Base-by-base conservation (phyloP, 2,329 filamentous ascomycete species). In the Nemania diffusa region DNA sequence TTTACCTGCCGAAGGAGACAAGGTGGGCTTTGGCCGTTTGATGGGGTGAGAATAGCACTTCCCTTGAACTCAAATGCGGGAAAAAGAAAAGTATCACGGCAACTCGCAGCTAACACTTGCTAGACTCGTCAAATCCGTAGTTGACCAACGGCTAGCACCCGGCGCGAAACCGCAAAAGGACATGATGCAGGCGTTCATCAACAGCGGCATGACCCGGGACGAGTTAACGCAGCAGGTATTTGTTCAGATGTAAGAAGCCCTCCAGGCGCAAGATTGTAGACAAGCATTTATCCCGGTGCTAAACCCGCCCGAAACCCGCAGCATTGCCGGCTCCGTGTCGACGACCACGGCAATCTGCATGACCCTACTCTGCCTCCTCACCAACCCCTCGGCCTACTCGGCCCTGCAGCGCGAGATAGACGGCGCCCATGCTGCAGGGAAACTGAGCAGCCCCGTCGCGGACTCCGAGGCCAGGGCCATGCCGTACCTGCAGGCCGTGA, bases 161-260 rank as follows among this genome's bases (percentile, higher is more conserved):
- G 69, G 73, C 40, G 69, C 73, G 13, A 67, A 68, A 29, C 73
- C 72, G 8, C 74, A 74, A 44, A 76, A 75, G 5, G 80, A 81
- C 53, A 81, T 82, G 79, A 78, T 81, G 71, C 78, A 80, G 40
- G 76, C 77, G 4, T 81, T 82, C 55, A 78, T 81, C 22, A 76
- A 77, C 48, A 79, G 76, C 20, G 79, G 79, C 1, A 77, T 82
- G 69, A 73, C 70, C 2, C 73, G 75, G 24, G 68, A 77, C 8
- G 78, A 81, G 27, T 74, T 81, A n/a, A 77, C 77, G 8, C 76
- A 81, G 26, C 79, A 82, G 57, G 78, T 79, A 0, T 78, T 80
- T 32, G 75, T 82, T 9, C 78, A 80, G 22, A 80, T 81, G 81
- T 80, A 65, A 65, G 74, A 61, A 8, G 32, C 7, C 46, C 51